Percentiles rank a stretch among this genome's conserved stretches.
Evolutionary conservation across 805 yeast species (phyloP).

Genomic region (Cyberlindnera amylophila): DNA sequence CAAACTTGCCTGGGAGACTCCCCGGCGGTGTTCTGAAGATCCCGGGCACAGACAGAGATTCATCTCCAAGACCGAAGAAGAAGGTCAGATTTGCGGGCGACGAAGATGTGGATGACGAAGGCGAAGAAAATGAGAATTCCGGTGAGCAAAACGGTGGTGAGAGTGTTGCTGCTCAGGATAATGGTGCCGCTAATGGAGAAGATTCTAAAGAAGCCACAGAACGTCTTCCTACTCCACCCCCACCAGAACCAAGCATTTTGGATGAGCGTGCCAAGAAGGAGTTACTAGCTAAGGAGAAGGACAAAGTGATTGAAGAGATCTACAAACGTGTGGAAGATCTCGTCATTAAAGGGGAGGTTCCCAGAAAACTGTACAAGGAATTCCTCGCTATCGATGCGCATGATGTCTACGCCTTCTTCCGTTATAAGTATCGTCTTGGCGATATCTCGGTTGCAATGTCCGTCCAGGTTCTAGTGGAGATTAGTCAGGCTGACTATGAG

Average conservation of each 20-base stretch:
- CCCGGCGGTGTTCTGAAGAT: background rate
- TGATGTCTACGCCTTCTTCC: constrained; percentile 12
- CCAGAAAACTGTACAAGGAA: constrained; percentile 8
- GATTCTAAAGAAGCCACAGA: background rate
- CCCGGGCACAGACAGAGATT: background rate
- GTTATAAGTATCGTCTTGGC: constrained; percentile 12
- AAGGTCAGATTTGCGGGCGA: constrained; percentile 8
- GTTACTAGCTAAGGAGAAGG: constrained; percentile 5
- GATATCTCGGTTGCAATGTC: constrained; percentile 12
- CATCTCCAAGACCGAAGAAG: constrained; percentile 5
- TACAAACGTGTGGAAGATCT: constrained; percentile 11
- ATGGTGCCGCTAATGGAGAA: background rate
- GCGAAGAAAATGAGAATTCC: no score
- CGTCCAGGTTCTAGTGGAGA: constrained; percentile 14
- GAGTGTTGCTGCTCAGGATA: background rate
- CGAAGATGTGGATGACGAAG: background rate
- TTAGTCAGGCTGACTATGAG: constrained; percentile 9
- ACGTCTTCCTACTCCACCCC: background rate
- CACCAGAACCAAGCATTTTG: background rate
- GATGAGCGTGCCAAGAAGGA: background rate
- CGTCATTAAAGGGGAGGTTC: constrained; percentile 1
- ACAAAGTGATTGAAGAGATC: constrained; percentile 9
- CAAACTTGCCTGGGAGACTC: background rate
- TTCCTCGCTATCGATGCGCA: constrained; percentile 13
- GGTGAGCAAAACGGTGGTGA: background rate